Evolutionary conservation across 2,329 filamentous ascomycete species (phyloP).

Genomic region (Nannizziopsis arthrosporioides): DNA sequence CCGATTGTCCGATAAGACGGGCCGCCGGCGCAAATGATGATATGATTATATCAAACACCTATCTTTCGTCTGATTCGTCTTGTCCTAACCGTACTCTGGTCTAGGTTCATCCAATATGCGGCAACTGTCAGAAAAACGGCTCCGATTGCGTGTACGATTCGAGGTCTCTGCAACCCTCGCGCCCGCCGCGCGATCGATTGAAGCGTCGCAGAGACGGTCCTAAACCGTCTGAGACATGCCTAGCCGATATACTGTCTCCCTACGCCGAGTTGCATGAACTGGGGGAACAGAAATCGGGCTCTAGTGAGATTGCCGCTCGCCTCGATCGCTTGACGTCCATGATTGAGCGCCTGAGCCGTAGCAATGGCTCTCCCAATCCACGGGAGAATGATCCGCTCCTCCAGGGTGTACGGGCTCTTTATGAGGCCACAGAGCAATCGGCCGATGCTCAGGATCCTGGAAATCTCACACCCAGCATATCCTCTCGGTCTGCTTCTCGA

Average conservation of each 20-base stretch:
- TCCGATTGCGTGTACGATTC: slow-evolving; percentile 34
- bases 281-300: slow-evolving; percentile 19
- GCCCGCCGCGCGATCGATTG: slow-evolving; percentile 15
- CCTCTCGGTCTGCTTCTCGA: slow-evolving; percentile 16
- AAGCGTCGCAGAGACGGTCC: slow-evolving; percentile 28
- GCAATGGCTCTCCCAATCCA: slow-evolving; percentile 19
- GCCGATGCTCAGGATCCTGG: background rate
- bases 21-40: too few species aligned
- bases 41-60: too few species aligned
- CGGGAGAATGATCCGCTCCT: slow-evolving; percentile 14
- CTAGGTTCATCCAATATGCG: slow-evolving; percentile 36
- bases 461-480: background rate
- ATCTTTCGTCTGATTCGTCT: background rate
- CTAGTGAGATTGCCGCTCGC: slow-evolving; percentile 33
- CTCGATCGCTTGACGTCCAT: slow-evolving; percentile 35
- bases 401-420: slow-evolving; percentile 7
- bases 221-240: slow-evolving; percentile 11
- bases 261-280: slow-evolving; percentile 20
- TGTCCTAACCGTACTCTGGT: background rate
- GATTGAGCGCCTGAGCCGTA: slow-evolving; percentile 34
- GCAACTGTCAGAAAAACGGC: slow-evolving; percentile 35
- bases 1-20: background rate
- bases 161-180: slow-evolving; percentile 11
- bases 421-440: slow-evolving; percentile 1
- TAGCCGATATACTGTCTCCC: slow-evolving; percentile 25